A percentile compares a stretch with the other conserved stretches of the same genome.
These are phyloP conservation scores for Phallus indusiatus DNA, from an alignment of 768 basidiomycete species.

Conservation along the genomic window DNA sequence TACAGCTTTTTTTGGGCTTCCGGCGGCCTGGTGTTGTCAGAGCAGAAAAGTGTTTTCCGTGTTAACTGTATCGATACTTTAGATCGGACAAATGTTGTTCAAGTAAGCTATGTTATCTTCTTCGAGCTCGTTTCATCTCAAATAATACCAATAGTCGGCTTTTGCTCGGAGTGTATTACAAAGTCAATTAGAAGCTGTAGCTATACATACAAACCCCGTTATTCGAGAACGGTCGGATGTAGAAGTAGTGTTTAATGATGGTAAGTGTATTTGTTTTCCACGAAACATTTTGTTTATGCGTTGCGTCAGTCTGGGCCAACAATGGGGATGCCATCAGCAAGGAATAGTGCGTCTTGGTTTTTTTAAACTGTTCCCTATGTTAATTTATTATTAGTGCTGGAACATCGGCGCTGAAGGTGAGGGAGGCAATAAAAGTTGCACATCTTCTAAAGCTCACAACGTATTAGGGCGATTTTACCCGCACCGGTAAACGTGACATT, in stretches of 20 bases:
- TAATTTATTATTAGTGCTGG: slow-evolving; percentile 55
- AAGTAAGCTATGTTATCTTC: slow-evolving; percentile 34
- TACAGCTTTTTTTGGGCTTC: slow-evolving; percentile 77
- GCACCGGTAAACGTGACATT: slow-evolving; percentile 94
- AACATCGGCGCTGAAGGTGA: slow-evolving; percentile 89
- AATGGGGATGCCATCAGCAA: slow-evolving; percentile 94
- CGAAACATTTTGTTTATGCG: neutral
- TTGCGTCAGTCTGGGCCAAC: slow-evolving; percentile 80
- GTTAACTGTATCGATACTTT: slow-evolving; percentile 95
- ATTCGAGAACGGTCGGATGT: slow-evolving; percentile 42
- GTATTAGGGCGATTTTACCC: slow-evolving; percentile 74
- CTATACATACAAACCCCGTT: slow-evolving; percentile 48
- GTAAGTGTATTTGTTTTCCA: slow-evolving; percentile 27
- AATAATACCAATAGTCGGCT: slow-evolving; percentile 55
- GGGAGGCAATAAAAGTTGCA: slow-evolving; percentile 17
- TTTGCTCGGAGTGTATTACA: slow-evolving; percentile 79
- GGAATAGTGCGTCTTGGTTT: slow-evolving; percentile 52
- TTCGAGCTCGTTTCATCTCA: slow-evolving; percentile 4
- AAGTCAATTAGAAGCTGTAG: slow-evolving; percentile 64
- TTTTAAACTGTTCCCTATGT: neutral
- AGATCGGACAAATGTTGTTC: slow-evolving; percentile 91
- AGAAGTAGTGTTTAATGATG: slow-evolving; percentile 73
- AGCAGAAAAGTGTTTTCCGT: slow-evolving; percentile 80
- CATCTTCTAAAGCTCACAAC: slow-evolving; percentile 6
- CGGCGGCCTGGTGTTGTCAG: slow-evolving; percentile 55